phyloP scores from a whole-genome alignment of 2,329 filamentous ascomycete genomes.

The Monosporascus cannonballus region DNA sequence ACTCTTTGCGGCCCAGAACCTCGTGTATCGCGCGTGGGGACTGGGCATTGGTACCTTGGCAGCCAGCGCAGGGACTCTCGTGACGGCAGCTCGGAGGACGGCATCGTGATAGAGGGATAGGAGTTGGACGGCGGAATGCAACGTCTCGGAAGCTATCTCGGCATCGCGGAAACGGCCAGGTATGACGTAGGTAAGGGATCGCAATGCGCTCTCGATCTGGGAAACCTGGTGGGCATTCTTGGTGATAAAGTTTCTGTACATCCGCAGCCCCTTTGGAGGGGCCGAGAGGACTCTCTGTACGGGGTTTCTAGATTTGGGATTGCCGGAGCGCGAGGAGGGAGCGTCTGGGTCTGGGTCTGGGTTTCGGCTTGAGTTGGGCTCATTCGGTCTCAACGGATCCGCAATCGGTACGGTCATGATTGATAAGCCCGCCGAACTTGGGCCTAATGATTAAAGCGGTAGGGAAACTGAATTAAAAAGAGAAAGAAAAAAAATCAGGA shows the following conservation, averaged over 20 bases:
- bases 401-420: neutral
- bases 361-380: neutral
- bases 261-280: conserved; percentile 59
- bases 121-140: conserved; percentile 83
- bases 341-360: neutral
- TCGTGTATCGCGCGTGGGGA: conserved; percentile 60
- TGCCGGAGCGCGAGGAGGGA: neutral
- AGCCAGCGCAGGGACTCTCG: conserved; percentile 53
- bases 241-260: conserved; percentile 86
- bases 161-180: conserved; percentile 87
- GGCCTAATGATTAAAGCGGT: neutral
- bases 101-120: conserved; percentile 90
- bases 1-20: conserved; percentile 58
- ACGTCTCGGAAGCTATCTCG: conserved; percentile 87
- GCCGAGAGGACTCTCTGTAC: conserved; percentile 45
- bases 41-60: conserved; percentile 46
- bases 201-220: conserved; percentile 88
- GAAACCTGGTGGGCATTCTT: conserved; percentile 92
- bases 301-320: conserved; percentile 10
- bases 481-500: neutral
- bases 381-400: neutral
- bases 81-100: conserved; percentile 63
- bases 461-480: neutral
- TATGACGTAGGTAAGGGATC: conserved; percentile 92
- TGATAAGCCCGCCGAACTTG: neutral